Evolutionary conservation across 148 eudicot species (phyloP), one percentile per base, ranked within the genome.

Genomic region (Cornus kousa): DNA sequence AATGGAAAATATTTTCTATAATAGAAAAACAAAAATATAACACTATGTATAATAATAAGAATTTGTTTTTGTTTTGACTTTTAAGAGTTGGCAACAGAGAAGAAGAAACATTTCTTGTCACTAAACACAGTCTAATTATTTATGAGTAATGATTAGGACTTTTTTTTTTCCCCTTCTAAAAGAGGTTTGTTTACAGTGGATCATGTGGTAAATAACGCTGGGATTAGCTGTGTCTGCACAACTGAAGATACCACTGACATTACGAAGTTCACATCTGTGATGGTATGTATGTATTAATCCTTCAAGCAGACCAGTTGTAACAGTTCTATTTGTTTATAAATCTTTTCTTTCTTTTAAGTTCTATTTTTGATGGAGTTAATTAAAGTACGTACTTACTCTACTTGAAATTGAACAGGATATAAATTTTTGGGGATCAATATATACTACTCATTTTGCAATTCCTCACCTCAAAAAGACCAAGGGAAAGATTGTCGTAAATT

Each of bases 371-470:
- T 40, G 0, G 28, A 2, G 28, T 28, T 28, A 28, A 28, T 28
- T 28, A 39, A 39, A 39, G 43, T 39, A 7, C 43, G 43, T 39
- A 7, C 43, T 39, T 39, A 4, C 7, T 39, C 43, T 39, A 39
- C 43, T 39, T 39, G 5, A 2, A 39, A 39, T 39, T 4, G 43
- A 39, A 39, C 75, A 81, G 83, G 79, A 81, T 8, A 70, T 71
- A n/a, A 76, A 81, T 40, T 81, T 81, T 22, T 81, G 80, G 83
- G 83, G 83, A 16, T 55, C 43, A 6, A 10, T 81, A 17, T 71
- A 81, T 64, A 28, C 79, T 6, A 81, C 83, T 24, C 69, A 81
- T 60, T 76, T 69, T 32, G 83, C 83, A 3, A 64, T 81, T 53
- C 83, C 79, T 23, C 67, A 81, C 35, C 79, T 81, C 37, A 81